These are phyloP conservation scores for Nigrospora oryzae DNA, from an alignment of 2,329 filamentous ascomycete genomes.

Conservation along the genomic window DNA sequence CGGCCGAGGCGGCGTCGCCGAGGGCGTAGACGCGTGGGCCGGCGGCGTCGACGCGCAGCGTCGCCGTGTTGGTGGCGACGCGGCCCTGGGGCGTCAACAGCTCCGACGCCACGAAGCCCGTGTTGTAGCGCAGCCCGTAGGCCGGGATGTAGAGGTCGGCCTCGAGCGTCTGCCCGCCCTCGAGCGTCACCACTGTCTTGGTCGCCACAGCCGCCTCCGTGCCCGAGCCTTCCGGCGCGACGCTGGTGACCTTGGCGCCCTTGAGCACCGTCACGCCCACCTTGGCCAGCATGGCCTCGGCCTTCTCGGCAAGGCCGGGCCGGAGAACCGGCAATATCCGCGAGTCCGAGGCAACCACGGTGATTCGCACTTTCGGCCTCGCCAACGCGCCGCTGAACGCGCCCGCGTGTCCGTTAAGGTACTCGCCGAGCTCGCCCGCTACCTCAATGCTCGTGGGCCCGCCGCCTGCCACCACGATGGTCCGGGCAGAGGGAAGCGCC, in stretches of 20 bases:
- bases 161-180: conserved; percentile 25
- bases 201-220: conserved; percentile 10
- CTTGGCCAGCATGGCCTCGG: conserved; percentile 29
- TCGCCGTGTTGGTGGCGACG: conserved; percentile 25
- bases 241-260: conserved; percentile 24
- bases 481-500: conserved; percentile 27
- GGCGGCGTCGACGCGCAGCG: conserved; percentile 24
- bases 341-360: conserved; percentile 27
- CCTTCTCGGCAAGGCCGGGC: conserved; percentile 25
- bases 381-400: conserved; percentile 22
- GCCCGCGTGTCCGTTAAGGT: conserved; percentile 36
- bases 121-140: conserved; percentile 31
- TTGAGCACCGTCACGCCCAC: conserved; percentile 39
- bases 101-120: conserved; percentile 22
- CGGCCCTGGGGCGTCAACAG: conserved; percentile 26
- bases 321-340: conserved; percentile 32
- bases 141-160: conserved; percentile 41
- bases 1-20: conserved; percentile 32
- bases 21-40: conserved; percentile 33
- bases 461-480: conserved; percentile 35
- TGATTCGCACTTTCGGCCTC: conserved; percentile 31
- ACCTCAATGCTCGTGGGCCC: conserved; percentile 35
- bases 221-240: conserved; percentile 20
- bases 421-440: conserved; percentile 41
- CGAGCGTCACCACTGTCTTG: conserved; percentile 26